Conservation (phyloP, 345 rosid species). For the Bretschneidera sinensis region DNA sequence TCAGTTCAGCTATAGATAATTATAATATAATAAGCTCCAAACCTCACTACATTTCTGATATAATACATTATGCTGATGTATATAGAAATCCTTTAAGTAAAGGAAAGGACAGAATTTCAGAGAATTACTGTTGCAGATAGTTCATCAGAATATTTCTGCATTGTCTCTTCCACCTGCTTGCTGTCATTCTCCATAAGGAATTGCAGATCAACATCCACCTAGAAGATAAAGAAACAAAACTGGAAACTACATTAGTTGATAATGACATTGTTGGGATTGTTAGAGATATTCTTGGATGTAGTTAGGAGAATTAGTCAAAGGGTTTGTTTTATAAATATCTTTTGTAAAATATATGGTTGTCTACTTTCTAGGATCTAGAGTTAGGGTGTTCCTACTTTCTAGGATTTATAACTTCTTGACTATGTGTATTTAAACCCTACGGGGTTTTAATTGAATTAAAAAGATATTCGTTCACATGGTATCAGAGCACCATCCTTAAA, state of each 20-base stretch:
- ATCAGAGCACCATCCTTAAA: no score
- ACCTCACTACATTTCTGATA: background rate
- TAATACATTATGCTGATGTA: background rate
- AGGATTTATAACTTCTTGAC: no score
- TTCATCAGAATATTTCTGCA: conserved; percentile 48
- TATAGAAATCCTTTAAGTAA: background rate
- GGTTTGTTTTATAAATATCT: no score
- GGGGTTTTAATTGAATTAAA: no score
- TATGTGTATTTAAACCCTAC: no score
- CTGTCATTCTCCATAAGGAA: conserved; percentile 35
- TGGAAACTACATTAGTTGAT: background rate
- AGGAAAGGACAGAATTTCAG: conserved; percentile 13
- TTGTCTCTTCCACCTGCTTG: conserved; percentile 25
- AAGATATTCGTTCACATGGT: no score
- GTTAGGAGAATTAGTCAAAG: no score
- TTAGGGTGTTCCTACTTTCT: no score
- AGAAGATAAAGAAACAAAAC: background rate
- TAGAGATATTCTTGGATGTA: no score
- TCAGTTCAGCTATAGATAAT: conserved; percentile 1
- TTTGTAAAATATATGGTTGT: no score
- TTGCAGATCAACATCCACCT: conserved; percentile 46
- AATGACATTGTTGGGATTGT: no score
- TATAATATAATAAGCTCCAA: background rate
- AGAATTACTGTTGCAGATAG: conserved; percentile 32
- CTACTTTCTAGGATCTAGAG: no score